A percentile compares a stretch with the other conserved stretches of the same genome.
Evolutionary conservation across 139 green algal genomes (phyloP).

Genomic region (Chlamydomonas schloesseri): DNA sequence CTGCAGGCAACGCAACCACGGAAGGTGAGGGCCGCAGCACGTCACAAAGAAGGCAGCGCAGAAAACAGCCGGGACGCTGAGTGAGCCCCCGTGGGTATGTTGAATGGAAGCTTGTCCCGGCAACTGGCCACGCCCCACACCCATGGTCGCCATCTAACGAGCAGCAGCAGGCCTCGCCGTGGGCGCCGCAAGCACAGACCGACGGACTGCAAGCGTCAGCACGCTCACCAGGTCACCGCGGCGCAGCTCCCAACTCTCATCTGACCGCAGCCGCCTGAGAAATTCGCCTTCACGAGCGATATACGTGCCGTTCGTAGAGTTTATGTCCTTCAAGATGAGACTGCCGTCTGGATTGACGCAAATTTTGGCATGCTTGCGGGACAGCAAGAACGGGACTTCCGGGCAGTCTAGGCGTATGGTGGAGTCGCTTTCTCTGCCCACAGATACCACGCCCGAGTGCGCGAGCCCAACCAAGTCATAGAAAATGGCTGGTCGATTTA

Average conservation of each 20-base stretch:
- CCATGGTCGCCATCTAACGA: no score
- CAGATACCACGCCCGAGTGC: constrained; percentile 27
- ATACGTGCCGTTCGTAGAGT: constrained; percentile 62
- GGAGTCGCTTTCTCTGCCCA: constrained; percentile 48
- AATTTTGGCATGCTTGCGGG: constrained; percentile 49
- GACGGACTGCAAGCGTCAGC: no score
- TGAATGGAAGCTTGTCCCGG: no score
- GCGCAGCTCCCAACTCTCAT: constrained; percentile 35
- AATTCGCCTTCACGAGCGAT: constrained; percentile 30
- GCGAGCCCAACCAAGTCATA: constrained; percentile 55
- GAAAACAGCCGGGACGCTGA: no score
- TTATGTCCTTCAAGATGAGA: constrained; percentile 47
- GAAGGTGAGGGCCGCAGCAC: neutral
- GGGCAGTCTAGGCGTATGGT: constrained; percentile 47
- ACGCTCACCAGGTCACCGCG: constrained; percentile 24
- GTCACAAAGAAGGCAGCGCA: neutral
- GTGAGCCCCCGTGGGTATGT: no score
- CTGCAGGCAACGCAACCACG: neutral
- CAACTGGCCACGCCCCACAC: no score
- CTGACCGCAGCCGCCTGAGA: constrained; percentile 35
- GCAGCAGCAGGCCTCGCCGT: no score
- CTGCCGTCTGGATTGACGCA: constrained; percentile 42
- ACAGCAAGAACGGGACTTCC: constrained; percentile 60
- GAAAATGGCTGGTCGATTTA: constrained; percentile 40
- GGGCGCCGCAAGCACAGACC: no score